phyloP scores from a whole-genome alignment of 768 basidiomycete species.

The Mycena haematopus region DNA sequence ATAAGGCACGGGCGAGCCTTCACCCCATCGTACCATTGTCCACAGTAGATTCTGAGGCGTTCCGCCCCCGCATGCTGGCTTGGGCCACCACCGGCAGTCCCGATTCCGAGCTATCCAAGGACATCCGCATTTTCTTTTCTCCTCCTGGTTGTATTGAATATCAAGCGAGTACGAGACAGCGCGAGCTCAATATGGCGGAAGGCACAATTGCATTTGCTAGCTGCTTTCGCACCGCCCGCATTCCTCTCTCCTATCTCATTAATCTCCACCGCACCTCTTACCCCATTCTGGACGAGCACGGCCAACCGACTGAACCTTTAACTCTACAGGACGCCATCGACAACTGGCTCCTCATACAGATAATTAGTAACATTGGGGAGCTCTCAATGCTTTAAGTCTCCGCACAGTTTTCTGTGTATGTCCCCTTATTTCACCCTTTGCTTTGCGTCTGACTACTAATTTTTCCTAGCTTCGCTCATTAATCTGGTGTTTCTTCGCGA shows the following conservation, averaged over 20 bases:
- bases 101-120: not conserved
- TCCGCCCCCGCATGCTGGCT: constrained; percentile 9
- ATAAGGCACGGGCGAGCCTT: not conserved
- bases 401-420: too few species aligned
- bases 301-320: not conserved
- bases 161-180: not conserved
- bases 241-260: too few species aligned
- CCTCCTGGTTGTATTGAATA: not conserved
- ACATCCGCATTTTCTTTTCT: not conserved
- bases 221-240: too few species aligned
- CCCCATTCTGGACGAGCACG: not conserved
- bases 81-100: not conserved
- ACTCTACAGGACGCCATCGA: constrained; percentile 7
- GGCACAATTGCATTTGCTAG: too few species aligned
- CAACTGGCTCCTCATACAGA: not conserved
- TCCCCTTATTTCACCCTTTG: too few species aligned
- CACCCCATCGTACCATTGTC: not conserved
- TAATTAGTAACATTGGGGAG: not conserved
- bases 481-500: too few species aligned
- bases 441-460: too few species aligned
- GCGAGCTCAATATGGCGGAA: too few species aligned
- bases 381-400: too few species aligned
- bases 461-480: too few species aligned
- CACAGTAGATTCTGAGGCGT: not conserved
- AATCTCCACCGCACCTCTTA: too few species aligned